phyloP scores from a whole-genome alignment of 108 stramenopile genomes.

The Cyclotella atomus region DNA sequence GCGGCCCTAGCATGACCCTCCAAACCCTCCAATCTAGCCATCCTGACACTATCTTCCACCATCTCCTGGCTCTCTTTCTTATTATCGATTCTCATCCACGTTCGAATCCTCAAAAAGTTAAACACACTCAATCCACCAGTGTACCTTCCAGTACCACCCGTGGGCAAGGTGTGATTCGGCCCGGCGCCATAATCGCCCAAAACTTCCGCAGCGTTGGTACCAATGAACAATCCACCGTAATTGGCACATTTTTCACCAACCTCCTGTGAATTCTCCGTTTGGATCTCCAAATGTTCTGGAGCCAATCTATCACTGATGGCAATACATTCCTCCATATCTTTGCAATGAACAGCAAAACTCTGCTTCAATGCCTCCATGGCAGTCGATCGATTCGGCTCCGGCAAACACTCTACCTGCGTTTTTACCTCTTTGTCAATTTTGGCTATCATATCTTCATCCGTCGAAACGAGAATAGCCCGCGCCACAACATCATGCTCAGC shows the following conservation, averaged over 20 bases:
- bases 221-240: constrained; percentile 98
- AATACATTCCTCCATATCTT: constrained; percentile 86
- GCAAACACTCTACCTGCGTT: constrained; percentile 75
- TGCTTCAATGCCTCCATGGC: constrained; percentile 81
- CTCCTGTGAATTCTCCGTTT: constrained; percentile 80
- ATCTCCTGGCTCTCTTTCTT: constrained; percentile 66
- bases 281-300: constrained; percentile 98
- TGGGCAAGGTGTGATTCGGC: constrained; percentile 99
- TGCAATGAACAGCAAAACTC: constrained; percentile 85
- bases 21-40: constrained; percentile 97
- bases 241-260: constrained; percentile 78
- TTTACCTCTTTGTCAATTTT: constrained; percentile 74
- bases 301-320: constrained; percentile 87
- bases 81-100: constrained; percentile 94
- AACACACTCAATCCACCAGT: constrained; percentile 97
- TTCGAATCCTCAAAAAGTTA: constrained; percentile 96
- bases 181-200: constrained; percentile 99
- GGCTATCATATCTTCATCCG: constrained; percentile 60
- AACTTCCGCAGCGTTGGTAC: constrained; percentile 95
- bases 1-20: constrained; percentile 98
- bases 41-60: constrained; percentile 91
- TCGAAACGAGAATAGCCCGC: constrained; percentile 90
- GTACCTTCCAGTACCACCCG: constrained; percentile 96
- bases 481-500: constrained; percentile 99
- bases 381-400: constrained; percentile 90